phyloP scores from a whole-genome alignment of 2,329 filamentous ascomycete genomes.

The Corynespora cassiicola region DNA sequence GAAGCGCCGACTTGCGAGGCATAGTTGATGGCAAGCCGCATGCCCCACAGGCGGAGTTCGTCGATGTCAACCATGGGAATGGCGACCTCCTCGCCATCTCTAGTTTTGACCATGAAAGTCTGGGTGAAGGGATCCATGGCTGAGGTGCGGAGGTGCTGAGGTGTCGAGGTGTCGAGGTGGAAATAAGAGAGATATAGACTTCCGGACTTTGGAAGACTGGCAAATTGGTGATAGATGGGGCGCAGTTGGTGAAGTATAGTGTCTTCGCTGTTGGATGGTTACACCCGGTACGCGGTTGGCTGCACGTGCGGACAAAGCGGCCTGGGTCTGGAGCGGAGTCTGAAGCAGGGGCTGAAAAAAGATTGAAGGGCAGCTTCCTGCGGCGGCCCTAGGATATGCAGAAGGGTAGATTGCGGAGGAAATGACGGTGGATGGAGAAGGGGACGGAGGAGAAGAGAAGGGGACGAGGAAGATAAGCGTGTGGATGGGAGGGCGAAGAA shows the following conservation, averaged over 20 bases:
- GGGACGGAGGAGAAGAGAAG: slow-evolving; percentile 1
- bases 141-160: too few species aligned
- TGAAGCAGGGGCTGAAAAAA: background rate
- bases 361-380: slow-evolving; percentile 1
- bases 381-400: too few species aligned
- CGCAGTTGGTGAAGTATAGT: too few species aligned
- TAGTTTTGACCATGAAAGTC: slow-evolving; percentile 61
- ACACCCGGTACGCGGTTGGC: slow-evolving; percentile 13
- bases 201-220: too few species aligned
- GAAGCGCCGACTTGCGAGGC: slow-evolving; percentile 74
- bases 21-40: slow-evolving; percentile 67
- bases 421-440: slow-evolving; percentile 3
- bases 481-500: background rate
- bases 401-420: too few species aligned
- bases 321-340: background rate
- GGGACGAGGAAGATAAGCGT: slow-evolving; percentile 2
- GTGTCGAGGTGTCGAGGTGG: too few species aligned
- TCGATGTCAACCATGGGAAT: slow-evolving; percentile 54
- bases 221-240: too few species aligned
- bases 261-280: too few species aligned
- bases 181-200: too few species aligned
- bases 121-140: slow-evolving; percentile 10
- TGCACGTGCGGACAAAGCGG: slow-evolving; percentile 12
- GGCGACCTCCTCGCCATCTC: slow-evolving; percentile 52
- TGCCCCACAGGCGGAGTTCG: slow-evolving; percentile 53